Evolutionary conservation across 257 asterid genomes (phyloP).

Genomic region (Coffea canephora): DNA sequence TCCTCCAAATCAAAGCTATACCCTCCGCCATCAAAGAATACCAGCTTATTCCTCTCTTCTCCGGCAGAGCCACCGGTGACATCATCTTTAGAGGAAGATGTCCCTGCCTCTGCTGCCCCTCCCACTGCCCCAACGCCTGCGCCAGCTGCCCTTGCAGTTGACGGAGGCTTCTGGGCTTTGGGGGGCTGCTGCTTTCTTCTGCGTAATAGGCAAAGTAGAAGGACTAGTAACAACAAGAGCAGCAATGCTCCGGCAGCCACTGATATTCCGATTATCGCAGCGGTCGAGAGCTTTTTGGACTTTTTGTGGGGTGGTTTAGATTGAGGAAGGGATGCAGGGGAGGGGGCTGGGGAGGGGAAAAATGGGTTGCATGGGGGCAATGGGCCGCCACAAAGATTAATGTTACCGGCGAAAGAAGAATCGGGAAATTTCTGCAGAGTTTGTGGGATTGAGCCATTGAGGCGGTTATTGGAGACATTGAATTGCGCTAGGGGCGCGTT

Average conservation of each 20-base stretch:
- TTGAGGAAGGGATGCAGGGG: conserved; percentile 38
- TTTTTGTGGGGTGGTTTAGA: conserved; percentile 9
- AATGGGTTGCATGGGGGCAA: conserved; percentile 81
- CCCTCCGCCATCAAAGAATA: conserved; percentile 22
- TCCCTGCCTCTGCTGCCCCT: conserved; percentile 16
- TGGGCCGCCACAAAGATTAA: conserved; percentile 75
- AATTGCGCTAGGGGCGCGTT: conserved; percentile 50
- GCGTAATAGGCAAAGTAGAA: conserved; percentile 41
- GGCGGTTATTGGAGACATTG: conserved; percentile 59
- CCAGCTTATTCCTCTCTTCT: conserved; percentile 27
- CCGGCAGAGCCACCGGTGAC: conserved; percentile 24
- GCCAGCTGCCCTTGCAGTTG: conserved; percentile 19
- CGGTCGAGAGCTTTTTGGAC: conserved; percentile 57
- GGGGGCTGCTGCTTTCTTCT: conserved; percentile 21
- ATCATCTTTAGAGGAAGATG: conserved; percentile 13
- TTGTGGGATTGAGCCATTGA: conserved; percentile 86
- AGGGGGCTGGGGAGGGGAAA: conserved; percentile 73
- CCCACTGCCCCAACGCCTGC: conserved; percentile 26
- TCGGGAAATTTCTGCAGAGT: conserved; percentile 54
- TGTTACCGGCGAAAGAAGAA: conserved; percentile 65
- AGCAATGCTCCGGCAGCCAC: conserved; percentile 47
- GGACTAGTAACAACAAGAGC: conserved; percentile 43
- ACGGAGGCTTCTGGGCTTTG: conserved; percentile 49
- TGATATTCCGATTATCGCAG: conserved; percentile 65
- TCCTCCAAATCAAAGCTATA: conserved; percentile 31